Percentiles rank a stretch among this genome's conserved stretches.
Evolutionary conservation across 306 rosid species (phyloP).

Genomic region (Vigna nakashimae): DNA sequence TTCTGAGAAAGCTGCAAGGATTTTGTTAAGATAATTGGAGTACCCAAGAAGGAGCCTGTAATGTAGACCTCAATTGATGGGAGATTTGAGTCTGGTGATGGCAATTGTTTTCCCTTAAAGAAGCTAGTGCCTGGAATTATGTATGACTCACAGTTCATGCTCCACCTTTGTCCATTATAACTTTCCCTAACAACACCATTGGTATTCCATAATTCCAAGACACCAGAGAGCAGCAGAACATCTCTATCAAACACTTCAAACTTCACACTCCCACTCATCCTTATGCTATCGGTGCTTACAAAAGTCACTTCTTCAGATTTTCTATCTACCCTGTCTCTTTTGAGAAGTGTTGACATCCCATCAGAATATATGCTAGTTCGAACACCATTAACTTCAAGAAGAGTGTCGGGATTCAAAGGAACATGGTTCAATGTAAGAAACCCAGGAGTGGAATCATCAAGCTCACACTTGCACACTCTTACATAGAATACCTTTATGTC

Average conservation of each 20-base stretch:
- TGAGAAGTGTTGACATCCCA: constrained; percentile 66
- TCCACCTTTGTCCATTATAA: constrained; percentile 61
- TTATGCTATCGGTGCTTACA: constrained; percentile 82
- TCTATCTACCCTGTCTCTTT: constrained; percentile 74
- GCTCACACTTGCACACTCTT: constrained; percentile 77
- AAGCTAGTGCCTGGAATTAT: constrained; percentile 54
- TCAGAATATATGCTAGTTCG: constrained; percentile 67
- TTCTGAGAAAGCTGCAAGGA: constrained; percentile 62
- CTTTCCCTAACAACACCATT: constrained; percentile 51
- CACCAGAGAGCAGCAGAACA: constrained; percentile 69
- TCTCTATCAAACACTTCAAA: constrained; percentile 79
- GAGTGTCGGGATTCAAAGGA: constrained; percentile 74
- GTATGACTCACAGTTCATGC: constrained; percentile 69
- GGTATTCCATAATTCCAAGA: constrained; percentile 55
- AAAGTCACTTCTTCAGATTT: constrained; percentile 85
- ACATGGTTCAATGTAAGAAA: constrained; percentile 69
- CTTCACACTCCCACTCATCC: constrained; percentile 79
- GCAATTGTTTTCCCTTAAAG: constrained; percentile 59
- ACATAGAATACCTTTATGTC: constrained; percentile 77
- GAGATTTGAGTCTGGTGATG: constrained; percentile 53
- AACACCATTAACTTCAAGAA: constrained; percentile 82
- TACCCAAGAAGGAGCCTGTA: constrained; percentile 71
- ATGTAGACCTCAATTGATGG: constrained; percentile 81
- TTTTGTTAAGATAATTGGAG: constrained; percentile 80
- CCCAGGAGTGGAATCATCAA: constrained; percentile 70